Evolutionary conservation across 108 stramenopile genomes (phyloP).

Genomic region (Pelagomonas calceolata): DNA sequence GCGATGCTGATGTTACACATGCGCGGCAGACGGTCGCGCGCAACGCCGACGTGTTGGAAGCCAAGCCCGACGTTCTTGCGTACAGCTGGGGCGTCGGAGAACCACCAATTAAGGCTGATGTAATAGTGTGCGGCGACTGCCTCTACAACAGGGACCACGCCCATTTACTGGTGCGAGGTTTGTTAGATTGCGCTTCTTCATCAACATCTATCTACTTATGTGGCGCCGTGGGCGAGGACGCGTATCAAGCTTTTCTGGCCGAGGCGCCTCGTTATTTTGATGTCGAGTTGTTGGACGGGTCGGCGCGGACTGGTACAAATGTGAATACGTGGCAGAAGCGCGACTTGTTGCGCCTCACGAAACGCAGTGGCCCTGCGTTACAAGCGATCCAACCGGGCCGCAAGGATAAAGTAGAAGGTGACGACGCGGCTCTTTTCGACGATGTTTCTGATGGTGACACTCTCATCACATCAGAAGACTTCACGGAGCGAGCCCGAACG

Average conservation of each 20-base stretch:
- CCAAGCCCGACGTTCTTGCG: neutral
- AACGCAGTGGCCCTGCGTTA: too few relatives aligned
- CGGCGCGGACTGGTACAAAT: too few relatives aligned
- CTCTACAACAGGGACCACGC: neutral
- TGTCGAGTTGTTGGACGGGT: neutral
- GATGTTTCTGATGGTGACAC: too few relatives aligned
- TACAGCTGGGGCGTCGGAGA: neutral
- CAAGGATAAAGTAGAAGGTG: too few relatives aligned
- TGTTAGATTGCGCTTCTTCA: neutral
- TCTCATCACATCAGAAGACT: too few relatives aligned
- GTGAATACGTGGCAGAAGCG: too few relatives aligned
- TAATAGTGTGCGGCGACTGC: neutral
- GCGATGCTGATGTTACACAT: neutral
- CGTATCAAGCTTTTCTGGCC: neutral
- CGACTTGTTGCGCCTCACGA: too few relatives aligned
- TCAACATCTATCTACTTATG: neutral
- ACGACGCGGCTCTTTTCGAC: too few relatives aligned
- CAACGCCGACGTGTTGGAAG: neutral
- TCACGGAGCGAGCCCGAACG: too few relatives aligned
- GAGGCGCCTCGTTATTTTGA: neutral
- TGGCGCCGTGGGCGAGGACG: neutral
- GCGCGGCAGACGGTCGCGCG: neutral
- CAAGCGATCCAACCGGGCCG: too few relatives aligned
- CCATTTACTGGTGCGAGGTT: neutral
- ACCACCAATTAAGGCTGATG: neutral